phyloP scores from a whole-genome alignment of 75 land plant species.

The Pinus taeda region DNA sequence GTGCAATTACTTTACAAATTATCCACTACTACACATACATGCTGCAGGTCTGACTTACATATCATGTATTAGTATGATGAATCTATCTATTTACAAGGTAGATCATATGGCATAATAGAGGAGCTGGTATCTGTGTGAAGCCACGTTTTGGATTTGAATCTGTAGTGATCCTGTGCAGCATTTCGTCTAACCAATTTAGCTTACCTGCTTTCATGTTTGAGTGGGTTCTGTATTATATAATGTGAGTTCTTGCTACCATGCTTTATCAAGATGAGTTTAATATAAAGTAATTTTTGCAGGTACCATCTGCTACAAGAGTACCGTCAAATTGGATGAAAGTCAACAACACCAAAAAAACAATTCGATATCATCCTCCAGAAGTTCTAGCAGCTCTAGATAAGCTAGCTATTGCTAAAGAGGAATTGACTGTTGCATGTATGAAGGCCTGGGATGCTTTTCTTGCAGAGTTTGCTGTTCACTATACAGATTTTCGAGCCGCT shows the following conservation, averaged over 20 bases:
- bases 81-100: neutral
- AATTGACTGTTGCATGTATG: conserved; percentile 57
- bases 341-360: conserved; percentile 81
- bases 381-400: conserved; percentile 71
- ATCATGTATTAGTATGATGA: neutral
- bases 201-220: neutral
- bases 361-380: conserved; percentile 94
- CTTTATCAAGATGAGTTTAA: neutral
- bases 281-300: conserved; percentile 31
- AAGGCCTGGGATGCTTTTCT: conserved; percentile 78
- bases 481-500: conserved; percentile 81
- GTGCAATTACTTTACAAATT: neutral
- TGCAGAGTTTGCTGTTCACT: conserved; percentile 56
- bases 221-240: neutral
- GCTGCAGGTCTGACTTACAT: neutral
- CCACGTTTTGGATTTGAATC: neutral
- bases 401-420: conserved; percentile 78
- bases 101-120: neutral
- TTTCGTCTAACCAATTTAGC: neutral
- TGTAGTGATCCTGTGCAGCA: neutral
- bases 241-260: neutral
- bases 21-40: neutral
- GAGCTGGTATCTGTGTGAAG: neutral
- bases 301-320: conserved; percentile 58
- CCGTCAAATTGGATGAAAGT: conserved; percentile 85